Base-by-base conservation (phyloP, 2,329 filamentous ascomycete genomes). In the Aureobasidium namibiae region DNA sequence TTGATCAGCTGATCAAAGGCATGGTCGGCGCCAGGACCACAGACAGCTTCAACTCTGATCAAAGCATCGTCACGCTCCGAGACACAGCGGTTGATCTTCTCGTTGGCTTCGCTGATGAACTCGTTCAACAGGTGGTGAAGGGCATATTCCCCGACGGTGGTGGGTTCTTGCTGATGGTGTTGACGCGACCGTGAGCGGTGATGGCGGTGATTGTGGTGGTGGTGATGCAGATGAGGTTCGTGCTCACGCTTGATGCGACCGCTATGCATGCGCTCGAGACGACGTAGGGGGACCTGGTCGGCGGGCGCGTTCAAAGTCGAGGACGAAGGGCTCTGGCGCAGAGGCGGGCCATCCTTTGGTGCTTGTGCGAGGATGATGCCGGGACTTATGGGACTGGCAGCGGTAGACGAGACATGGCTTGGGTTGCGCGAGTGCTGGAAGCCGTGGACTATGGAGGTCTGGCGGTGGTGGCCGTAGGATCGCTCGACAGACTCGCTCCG, bases 141-240 rank as follows among this genome's bases (percentile, higher is more conserved):
- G 21, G 94, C 94, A 81, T 96, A 97, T 77, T 99, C 94, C 59
- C 91, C 92, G n/a, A 96, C 92, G 0, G 92, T 96, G 74, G 92
- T 95, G 64, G 88, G 83, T 63, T 95, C 90, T 56, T 87, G 83
- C 65, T 84, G 83, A 56, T 80, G 76, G 67, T 87, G 83, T 53
- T 86, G 86, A 61, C 80, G 73, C 38, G 80, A 82, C 64, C 81
- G 82, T 36, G 89, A 92, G 67, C 90, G 86, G 16, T 89, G 89
- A 65, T 86, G 87, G 29, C 52, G 52, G 24, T 57, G 54, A 57
- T 79, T 76, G 67, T 87, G 83, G 53, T 86, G 86, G 61, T 80
- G 73, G 41, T 80, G 82, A 65, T 81, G 92, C 67, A 90, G 85
- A 18, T 89, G 89, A 65, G 86, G 86, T 68, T 92, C 85, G 68